These are phyloP conservation scores for Suillus cothurnatus DNA, from an alignment of 768 basidiomycete genomes.

Conservation along the genomic window DNA sequence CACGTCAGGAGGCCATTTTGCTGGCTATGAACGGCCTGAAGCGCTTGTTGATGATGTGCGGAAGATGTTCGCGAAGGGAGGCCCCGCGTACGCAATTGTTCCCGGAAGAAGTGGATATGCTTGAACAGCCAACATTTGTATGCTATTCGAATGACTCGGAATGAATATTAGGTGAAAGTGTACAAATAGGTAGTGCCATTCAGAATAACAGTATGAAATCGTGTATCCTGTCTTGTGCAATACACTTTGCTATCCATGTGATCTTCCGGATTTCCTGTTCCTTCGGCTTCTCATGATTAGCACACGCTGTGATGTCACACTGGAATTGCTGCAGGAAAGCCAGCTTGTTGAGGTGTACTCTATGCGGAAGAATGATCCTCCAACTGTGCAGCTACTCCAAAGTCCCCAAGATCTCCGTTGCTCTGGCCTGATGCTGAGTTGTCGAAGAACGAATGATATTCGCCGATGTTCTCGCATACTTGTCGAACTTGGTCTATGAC, in stretches of 20 bases:
- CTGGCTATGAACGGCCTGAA: constrained; percentile 51
- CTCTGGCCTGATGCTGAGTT: constrained; percentile 42
- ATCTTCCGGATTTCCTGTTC: constrained; percentile 89
- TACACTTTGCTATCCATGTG: constrained; percentile 97
- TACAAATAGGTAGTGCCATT: constrained; percentile 19
- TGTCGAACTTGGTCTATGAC: constrained; percentile 91
- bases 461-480: constrained; percentile 84
- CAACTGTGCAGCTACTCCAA: constrained; percentile 62
- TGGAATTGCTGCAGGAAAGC: constrained; percentile 98
- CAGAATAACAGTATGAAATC: constrained; percentile 93
- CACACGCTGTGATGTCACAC: no score
- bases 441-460: constrained; percentile 93
- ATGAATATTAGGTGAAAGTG: constrained; percentile 1
- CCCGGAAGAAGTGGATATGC: constrained; percentile 45
- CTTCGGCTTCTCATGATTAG: constrained; percentile 89
- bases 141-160: neutral
- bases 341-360: constrained; percentile 93
- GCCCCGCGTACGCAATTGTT: constrained; percentile 50
- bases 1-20: constrained; percentile 55
- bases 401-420: constrained; percentile 41
- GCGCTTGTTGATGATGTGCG: constrained; percentile 49
- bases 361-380: constrained; percentile 90
- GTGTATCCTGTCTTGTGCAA: constrained; percentile 95
- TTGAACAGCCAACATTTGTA: constrained; percentile 8
- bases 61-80: constrained; percentile 55